phyloP scores from a whole-genome alignment of 163 green algal species.

The Volvox carteri region DNA sequence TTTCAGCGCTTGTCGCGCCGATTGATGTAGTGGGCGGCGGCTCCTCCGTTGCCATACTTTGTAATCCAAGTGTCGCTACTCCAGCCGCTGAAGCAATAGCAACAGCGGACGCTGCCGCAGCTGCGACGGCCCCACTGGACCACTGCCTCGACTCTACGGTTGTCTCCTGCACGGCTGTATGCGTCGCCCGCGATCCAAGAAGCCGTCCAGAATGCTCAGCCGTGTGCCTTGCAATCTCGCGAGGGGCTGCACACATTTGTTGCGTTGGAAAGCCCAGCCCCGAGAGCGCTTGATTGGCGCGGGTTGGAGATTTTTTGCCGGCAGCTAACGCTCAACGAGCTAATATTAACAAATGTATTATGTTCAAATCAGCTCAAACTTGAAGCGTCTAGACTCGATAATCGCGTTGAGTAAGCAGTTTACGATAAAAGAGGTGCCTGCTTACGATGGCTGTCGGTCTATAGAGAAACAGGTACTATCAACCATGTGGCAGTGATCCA shows the following conservation, averaged over 20 bases:
- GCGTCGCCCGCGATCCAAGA: conserved; percentile 18
- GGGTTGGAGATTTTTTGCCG: conserved; percentile 8
- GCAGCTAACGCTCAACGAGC: not conserved
- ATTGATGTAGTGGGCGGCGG: conserved; percentile 14
- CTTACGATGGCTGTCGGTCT: no score
- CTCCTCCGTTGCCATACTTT: not conserved
- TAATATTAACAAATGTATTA: not conserved
- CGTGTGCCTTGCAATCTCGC: conserved; percentile 43
- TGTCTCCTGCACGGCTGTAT: conserved; percentile 7
- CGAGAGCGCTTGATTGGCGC: conserved; percentile 11
- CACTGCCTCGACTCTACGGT: not conserved
- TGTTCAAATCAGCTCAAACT: no score
- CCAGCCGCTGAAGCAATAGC: conserved; percentile 7
- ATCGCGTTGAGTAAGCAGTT: no score
- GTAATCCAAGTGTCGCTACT: conserved; percentile 3
- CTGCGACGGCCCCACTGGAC: not conserved
- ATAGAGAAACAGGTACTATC: no score
- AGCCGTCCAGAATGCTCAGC: conserved; percentile 39
- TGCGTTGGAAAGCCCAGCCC: not conserved
- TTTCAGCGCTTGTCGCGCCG: not conserved
- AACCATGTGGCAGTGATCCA: no score
- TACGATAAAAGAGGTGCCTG: no score
- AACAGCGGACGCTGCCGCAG: conserved; percentile 10
- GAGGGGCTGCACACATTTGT: conserved; percentile 36
- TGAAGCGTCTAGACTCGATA: not conserved